Conservation (phyloP, 306 rosid genomes). For the Pyrus bretschneideri region DNA sequence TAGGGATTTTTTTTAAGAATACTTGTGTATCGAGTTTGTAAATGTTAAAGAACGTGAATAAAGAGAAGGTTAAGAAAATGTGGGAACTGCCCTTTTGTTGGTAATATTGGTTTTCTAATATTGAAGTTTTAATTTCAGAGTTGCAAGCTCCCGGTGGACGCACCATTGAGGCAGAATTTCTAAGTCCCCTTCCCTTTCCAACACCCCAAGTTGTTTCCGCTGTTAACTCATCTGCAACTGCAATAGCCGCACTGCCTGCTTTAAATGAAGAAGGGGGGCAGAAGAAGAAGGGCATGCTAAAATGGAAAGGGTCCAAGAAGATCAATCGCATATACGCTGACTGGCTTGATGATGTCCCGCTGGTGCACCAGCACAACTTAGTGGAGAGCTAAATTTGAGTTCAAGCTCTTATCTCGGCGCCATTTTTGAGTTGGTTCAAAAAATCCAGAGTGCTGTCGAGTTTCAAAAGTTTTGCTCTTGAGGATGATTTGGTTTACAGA, state of each 20-base stretch:
- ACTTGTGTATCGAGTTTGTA: background rate
- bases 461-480: background rate
- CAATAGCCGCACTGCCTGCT: constrained; percentile 17
- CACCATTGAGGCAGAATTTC: constrained; percentile 37
- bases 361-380: constrained; percentile 21
- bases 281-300: constrained; percentile 38
- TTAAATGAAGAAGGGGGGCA: constrained; percentile 42
- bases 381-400: constrained; percentile 41
- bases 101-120: constrained; percentile 4
- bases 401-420: constrained; percentile 9
- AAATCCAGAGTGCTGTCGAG: background rate
- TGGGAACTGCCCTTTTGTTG: background rate
- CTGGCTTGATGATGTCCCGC: constrained; percentile 85
- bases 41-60: background rate
- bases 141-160: constrained; percentile 43
- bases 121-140: constrained; percentile 42
- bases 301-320: constrained; percentile 74
- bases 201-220: constrained; percentile 19
- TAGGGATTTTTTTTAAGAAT: background rate
- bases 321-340: constrained; percentile 78
- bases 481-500: background rate
- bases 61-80: background rate
- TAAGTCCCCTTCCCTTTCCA: constrained; percentile 14
- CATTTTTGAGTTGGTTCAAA: background rate
- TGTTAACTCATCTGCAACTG: constrained; percentile 33